Percentiles rank a stretch among this genome's conserved stretches.
Evolutionary conservation across 2,329 filamentous ascomycete genomes (phyloP).

Genomic region (Fusarium beomiforme): DNA sequence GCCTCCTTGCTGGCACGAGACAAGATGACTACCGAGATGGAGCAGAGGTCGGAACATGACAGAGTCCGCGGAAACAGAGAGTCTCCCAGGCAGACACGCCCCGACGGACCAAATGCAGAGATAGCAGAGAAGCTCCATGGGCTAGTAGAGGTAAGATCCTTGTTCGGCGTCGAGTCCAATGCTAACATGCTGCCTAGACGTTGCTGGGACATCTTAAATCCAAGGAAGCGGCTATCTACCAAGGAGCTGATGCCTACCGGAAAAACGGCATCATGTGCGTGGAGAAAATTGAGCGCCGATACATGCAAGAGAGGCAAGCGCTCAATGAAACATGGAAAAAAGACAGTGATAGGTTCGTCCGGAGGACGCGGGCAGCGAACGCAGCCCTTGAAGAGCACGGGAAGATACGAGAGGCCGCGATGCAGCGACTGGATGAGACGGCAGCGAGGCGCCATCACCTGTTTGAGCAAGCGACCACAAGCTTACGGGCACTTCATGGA

Average conservation of each 20-base stretch:
- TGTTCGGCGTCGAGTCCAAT: background rate
- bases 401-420: background rate
- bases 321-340: conserved; percentile 27
- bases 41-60: background rate
- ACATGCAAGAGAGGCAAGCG: conserved; percentile 28
- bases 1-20: conserved; percentile 19
- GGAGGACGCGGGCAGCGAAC: conserved; percentile 5
- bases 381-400: conserved; percentile 9
- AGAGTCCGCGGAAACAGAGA: background rate
- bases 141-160: conserved; percentile 40
- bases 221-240: conserved; percentile 35
- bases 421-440: conserved; percentile 20
- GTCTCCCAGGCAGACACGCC: background rate
- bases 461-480: conserved; percentile 32
- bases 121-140: conserved; percentile 33
- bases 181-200: conserved; percentile 35
- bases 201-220: conserved; percentile 37
- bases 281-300: conserved; percentile 35
- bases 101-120: conserved; percentile 3
- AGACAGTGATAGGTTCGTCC: conserved; percentile 34
- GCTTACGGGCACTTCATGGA: conserved; percentile 37
- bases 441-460: conserved; percentile 18
- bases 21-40: background rate
- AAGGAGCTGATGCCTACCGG: conserved; percentile 36
- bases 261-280: conserved; percentile 34